These are phyloP conservation scores for Eutypa lata DNA, from an alignment of 2,329 filamentous ascomycete genomes.

Conservation along the genomic window DNA sequence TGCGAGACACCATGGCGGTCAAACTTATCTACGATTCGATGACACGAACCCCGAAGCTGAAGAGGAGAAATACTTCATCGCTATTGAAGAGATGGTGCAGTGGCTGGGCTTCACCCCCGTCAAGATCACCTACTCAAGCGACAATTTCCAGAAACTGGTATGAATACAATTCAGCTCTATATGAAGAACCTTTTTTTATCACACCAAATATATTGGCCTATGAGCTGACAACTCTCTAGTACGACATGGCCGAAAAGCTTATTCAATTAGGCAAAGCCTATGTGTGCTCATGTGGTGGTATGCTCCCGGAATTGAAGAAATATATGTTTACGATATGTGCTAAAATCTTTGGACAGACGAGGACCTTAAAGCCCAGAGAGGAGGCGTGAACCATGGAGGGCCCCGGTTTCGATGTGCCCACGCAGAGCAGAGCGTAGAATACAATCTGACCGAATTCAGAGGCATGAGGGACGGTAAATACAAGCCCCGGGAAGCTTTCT, in stretches of 20 bases:
- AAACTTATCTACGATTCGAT: conserved; percentile 78
- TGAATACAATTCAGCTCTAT: neutral
- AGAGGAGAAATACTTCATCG: conserved; percentile 82
- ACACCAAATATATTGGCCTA: no score
- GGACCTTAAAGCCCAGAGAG: conserved; percentile 83
- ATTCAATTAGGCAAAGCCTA: conserved; percentile 71
- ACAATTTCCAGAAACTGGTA: conserved; percentile 76
- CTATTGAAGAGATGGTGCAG: conserved; percentile 82
- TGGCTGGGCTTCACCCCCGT: conserved; percentile 84
- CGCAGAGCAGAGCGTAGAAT: conserved; percentile 69
- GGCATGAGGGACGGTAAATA: conserved; percentile 93
- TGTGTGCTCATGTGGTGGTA: conserved; percentile 79
- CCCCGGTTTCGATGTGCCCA: conserved; percentile 79
- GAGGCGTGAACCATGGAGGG: conserved; percentile 66
- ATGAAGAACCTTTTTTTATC: neutral
- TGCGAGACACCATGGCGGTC: conserved; percentile 76
- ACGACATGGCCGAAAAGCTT: conserved; percentile 83
- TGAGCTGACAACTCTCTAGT: conserved; percentile 33
- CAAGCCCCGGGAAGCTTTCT: conserved; percentile 74
- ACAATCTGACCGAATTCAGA: conserved; percentile 78
- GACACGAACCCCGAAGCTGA: conserved; percentile 95
- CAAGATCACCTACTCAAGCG: conserved; percentile 80
- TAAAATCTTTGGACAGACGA: conserved; percentile 45
- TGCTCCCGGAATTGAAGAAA: neutral
- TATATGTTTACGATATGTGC: neutral